These are phyloP conservation scores for Yamadazyma sp. DNA, from an alignment of 1,139 yeast species.

Conservation along the genomic window DNA sequence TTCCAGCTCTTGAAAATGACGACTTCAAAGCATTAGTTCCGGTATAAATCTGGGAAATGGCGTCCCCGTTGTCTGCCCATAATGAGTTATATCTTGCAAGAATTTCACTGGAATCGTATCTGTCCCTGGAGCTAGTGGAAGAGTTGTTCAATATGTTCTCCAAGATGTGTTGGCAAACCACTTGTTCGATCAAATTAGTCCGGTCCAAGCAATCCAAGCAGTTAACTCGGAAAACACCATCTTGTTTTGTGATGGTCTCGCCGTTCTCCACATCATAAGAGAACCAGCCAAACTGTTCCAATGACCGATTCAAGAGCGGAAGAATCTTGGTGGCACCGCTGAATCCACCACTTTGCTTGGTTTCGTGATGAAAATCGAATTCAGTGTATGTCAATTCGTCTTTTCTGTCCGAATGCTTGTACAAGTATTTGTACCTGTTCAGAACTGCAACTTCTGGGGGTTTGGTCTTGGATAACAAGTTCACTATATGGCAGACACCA, in stretches of 20 bases:
- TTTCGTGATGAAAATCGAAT: slow-evolving; percentile 93
- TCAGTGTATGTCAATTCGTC: slow-evolving; percentile 66
- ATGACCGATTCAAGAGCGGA: slow-evolving; percentile 60
- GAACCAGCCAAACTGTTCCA: slow-evolving; percentile 79
- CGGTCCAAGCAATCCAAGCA: slow-evolving; percentile 95
- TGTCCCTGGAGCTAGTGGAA: slow-evolving; percentile 20
- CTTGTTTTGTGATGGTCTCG: slow-evolving; percentile 67
- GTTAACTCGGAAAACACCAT: slow-evolving; percentile 88
- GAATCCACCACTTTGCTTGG: slow-evolving; percentile 79
- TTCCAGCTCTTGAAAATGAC: slow-evolving; percentile 90
- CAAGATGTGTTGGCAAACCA: slow-evolving; percentile 60
- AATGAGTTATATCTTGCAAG: slow-evolving; percentile 70
- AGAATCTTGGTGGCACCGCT: slow-evolving; percentile 76
- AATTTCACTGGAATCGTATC: slow-evolving; percentile 43
- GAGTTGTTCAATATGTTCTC: slow-evolving; percentile 64
- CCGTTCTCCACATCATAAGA: slow-evolving; percentile 55
- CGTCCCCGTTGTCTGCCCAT: slow-evolving; percentile 99
- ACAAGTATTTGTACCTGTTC: slow-evolving; percentile 63
- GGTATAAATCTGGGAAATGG: slow-evolving; percentile 91
- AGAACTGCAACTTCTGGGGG: slow-evolving; percentile 75
- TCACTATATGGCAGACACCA: slow-evolving; percentile 85
- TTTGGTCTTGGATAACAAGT: slow-evolving; percentile 72
- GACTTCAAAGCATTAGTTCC: slow-evolving; percentile 97
- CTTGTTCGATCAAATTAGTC: slow-evolving; percentile 90
- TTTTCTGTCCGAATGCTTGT: slow-evolving; percentile 37